Conservation (phyloP, 257 asterid species). For the Lycium barbarum region DNA sequence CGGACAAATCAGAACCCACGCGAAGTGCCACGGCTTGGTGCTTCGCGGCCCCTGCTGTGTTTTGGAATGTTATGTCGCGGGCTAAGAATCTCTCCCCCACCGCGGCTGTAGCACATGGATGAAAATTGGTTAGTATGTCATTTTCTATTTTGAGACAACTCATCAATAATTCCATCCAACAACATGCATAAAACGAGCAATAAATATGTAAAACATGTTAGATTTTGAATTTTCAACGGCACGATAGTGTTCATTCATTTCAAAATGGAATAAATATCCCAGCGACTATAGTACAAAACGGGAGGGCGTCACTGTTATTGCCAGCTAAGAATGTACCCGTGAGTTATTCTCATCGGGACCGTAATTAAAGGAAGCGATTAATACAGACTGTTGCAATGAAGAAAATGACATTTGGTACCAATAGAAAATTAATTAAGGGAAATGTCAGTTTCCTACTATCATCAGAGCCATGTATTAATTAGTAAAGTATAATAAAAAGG, state of each 20-base stretch:
- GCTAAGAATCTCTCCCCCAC: conserved; percentile 70
- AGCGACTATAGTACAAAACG: background rate
- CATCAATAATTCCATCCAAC: background rate
- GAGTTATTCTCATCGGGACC: background rate
- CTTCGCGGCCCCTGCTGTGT: conserved; percentile 68
- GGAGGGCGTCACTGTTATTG: background rate
- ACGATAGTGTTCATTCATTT: background rate
- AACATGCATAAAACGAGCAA: background rate
- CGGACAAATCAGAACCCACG: conserved; percentile 65
- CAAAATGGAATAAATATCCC: background rate
- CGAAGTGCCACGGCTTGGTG: conserved; percentile 82
- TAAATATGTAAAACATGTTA: background rate
- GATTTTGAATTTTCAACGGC: background rate
- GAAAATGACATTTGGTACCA: background rate
- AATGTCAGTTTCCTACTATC: background rate
- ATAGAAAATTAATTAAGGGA: background rate
- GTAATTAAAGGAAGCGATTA: background rate
- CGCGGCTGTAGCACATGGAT: conserved; percentile 48
- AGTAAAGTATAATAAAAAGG: background rate
- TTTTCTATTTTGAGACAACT: background rate
- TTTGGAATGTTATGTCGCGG: conserved; percentile 65
- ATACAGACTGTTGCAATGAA: background rate
- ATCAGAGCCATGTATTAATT: background rate
- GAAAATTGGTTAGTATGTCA: background rate
- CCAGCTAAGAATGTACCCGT: background rate